Conservation (phyloP, 2,329 filamentous ascomycete species). For the Pseudopyricularia javanii region DNA sequence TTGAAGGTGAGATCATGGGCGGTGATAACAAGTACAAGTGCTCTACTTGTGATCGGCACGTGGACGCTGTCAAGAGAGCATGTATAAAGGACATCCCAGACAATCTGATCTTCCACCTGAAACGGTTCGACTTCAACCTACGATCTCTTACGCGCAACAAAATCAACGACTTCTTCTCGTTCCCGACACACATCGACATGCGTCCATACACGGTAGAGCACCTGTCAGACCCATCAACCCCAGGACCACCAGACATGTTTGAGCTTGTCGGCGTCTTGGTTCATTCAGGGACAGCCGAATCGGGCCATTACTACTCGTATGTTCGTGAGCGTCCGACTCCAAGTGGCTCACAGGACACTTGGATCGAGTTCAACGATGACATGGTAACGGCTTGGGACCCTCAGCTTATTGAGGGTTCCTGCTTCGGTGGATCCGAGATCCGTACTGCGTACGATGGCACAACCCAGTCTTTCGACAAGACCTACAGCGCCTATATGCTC, state of each 20-base stretch:
- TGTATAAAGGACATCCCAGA: slow-evolving; percentile 89
- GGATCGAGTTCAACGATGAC: slow-evolving; percentile 96
- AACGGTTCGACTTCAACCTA: slow-evolving; percentile 73
- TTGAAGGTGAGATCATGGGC: slow-evolving; percentile 92
- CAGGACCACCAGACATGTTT: slow-evolving; percentile 60
- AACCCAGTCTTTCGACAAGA: slow-evolving; percentile 47
- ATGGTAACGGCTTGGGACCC: slow-evolving; percentile 66
- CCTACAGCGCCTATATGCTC: slow-evolving; percentile 90
- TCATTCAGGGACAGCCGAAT: slow-evolving; percentile 84
- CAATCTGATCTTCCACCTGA: slow-evolving; percentile 90
- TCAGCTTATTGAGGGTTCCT: slow-evolving; percentile 57
- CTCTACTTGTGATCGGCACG: slow-evolving; percentile 74
- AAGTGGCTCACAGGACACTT: slow-evolving; percentile 33
- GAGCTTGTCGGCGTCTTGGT: slow-evolving; percentile 92
- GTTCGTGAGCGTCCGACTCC: slow-evolving; percentile 62
- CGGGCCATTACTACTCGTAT: slow-evolving; percentile 95
- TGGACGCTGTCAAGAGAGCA: slow-evolving; percentile 85
- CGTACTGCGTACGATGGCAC: slow-evolving; percentile 31
- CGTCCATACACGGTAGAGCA: slow-evolving; percentile 80
- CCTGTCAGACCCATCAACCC: slow-evolving; percentile 49
- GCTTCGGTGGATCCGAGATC: slow-evolving; percentile 64
- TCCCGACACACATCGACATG: slow-evolving; percentile 76
- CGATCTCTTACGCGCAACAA: slow-evolving; percentile 71
- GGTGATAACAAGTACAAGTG: slow-evolving; percentile 99
- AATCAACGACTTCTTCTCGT: slow-evolving; percentile 90